Base-by-base conservation (phyloP, 441 rosid species). In the Gossypium aridum region DNA sequence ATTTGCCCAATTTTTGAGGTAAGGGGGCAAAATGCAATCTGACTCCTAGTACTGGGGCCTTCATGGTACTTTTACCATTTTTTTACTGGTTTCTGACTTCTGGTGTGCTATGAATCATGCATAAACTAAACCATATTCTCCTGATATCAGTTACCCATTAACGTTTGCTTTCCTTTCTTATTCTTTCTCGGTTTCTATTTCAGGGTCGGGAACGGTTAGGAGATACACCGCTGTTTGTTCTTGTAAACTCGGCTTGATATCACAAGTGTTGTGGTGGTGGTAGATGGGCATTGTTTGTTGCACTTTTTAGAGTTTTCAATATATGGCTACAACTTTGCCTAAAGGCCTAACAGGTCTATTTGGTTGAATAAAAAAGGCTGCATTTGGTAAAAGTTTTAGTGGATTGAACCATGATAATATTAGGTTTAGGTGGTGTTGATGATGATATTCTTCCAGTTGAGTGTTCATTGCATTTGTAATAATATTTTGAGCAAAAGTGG, bases 201-300 rank as follows among this genome's bases (percentile, higher is more conserved):
- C 85, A 91, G 90, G 99, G 98, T 54, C 86, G 89, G 77, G 92
- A 92, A 14, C 86, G 89, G 53, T 74, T 94, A 75, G 97, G 94
- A 70, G 90, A 88, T 72, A 87, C 82, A 8, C 91, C 98, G 4
- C 75, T 90, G 6, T 94, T 90, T 72, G 94, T 94, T 78, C 97
- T 92, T 13, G 85, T 92, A 53, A 86, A 81, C 80, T 82, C 87
- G 3, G 67, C 81, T 64, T 83, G 80, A 80, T 71, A 72, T 74
- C 65, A 39, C 39, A 49, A 72, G 59, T 76, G 34, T 54, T 14
- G 39, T 55, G 13, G 39, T 55, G 9, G 70, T 14, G 8, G 51
- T 64, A 59, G 60, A 55, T 61, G 43, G 12, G 59, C 66, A 37
- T 7, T 23, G 71, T 19, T 57, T 31, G 26, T 57, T 26, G 56